Conservation (phyloP, 116 monocot genomes). For the Posidonia oceanica region DNA sequence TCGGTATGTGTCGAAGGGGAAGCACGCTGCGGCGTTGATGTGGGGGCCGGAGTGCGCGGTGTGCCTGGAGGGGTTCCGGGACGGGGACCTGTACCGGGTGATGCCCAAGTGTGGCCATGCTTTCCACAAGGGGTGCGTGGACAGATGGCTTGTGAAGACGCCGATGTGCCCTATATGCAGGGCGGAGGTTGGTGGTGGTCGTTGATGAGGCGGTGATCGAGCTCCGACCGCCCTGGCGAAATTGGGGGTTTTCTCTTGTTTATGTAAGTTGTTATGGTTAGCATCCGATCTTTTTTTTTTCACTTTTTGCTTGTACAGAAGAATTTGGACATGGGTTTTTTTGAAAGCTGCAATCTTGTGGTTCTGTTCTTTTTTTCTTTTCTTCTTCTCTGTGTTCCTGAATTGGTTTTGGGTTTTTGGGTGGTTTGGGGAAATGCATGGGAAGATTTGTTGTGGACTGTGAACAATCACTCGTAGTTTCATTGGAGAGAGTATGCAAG, state of each 20-base stretch:
- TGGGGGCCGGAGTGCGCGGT: slow-evolving; percentile 43
- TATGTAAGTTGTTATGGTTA: too few species aligned
- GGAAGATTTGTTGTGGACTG: too few species aligned
- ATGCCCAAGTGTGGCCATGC: slow-evolving; percentile 49
- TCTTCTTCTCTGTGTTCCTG: too few species aligned
- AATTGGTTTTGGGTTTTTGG: too few species aligned
- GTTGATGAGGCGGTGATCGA: not conserved
- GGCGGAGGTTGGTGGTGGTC: slow-evolving; percentile 8
- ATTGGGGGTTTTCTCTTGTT: not conserved
- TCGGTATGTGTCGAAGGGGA: slow-evolving; percentile 12
- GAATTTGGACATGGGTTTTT: too few species aligned
- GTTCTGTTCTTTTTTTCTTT: too few species aligned
- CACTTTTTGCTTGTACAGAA: too few species aligned
- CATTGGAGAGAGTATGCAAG: too few species aligned
- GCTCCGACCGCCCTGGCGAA: not conserved
- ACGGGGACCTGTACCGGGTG: slow-evolving; percentile 47
- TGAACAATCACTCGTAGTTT: too few species aligned
- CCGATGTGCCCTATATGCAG: slow-evolving; percentile 65
- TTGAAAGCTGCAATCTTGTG: too few species aligned
- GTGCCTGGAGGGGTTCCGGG: slow-evolving; percentile 51
- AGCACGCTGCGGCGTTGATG: slow-evolving; percentile 3
- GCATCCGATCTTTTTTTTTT: too few species aligned
- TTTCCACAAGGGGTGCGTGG: slow-evolving; percentile 63
- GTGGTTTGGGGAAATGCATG: too few species aligned
- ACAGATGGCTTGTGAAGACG: slow-evolving; percentile 52